Evolutionary conservation across 2,329 filamentous ascomycete genomes (phyloP), one percentile per base, ranked within the genome.

Genomic region (Fusarium agapanthi): DNA sequence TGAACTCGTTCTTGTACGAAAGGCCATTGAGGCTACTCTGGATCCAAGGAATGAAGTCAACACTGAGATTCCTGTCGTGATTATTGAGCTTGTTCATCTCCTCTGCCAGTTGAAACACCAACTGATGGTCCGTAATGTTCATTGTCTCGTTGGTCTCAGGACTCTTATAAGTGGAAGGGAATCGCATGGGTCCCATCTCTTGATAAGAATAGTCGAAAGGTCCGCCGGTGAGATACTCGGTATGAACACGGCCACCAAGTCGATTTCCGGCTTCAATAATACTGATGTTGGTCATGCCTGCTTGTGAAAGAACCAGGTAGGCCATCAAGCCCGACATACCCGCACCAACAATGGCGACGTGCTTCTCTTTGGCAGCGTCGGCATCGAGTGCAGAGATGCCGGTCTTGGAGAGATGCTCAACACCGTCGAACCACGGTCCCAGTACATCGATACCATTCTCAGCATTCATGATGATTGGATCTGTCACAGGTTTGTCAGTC

Each of bases 121-220:
- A 1, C 2, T 67, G 55, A 30, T 67, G 65, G 11, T 67, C 65
- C 0, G 65, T 67, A 7, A 67, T 67, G 6, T 67, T 67, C 55
- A 67, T 67, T 3, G 63, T 67, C 22, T 67, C 63, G 3, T 67
- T 67, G 22, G 63, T 67, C 0, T 67, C 63, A 1, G 55, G 63
- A 3, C 37, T 67, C 6, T 47, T 67, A 26, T 67, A 67, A 10
- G 63, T 67, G 0, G 55, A 32, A 5, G 65, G 65, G 6, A 67
- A 67, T 1, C 65, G 41, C 65, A 67, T 67, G 1, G 65, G 65
- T 7, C 65, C 65, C 65, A 67, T 67, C 1, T 67, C 65, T 8
- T 67, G 65, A n/a, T 67, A 67, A 4, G 65, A 67, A 13, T 67
- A 67, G 41, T 67, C 37, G 11, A 67, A 67, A 0, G 65, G 65